A percentile compares a stretch with the other conserved stretches of the same genome.
These are phyloP conservation scores for Epithele typhae DNA, from an alignment of 768 basidiomycete genomes.

Conservation along the genomic window DNA sequence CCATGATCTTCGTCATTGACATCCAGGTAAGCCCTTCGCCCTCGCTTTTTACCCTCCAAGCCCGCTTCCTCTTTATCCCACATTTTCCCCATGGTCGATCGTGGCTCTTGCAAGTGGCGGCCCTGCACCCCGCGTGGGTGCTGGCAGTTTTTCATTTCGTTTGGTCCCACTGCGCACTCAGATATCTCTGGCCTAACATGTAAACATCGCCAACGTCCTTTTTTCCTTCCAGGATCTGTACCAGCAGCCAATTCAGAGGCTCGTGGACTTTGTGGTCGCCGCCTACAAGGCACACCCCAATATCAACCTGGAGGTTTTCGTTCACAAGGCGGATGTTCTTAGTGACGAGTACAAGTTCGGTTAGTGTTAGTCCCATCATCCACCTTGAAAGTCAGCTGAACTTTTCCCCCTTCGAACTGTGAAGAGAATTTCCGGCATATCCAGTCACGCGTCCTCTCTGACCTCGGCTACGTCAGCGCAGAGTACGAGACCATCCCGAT, in stretches of 20 bases:
- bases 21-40: conserved; percentile 62
- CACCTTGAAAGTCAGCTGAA: not conserved
- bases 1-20: conserved; percentile 91
- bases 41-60: too few species aligned
- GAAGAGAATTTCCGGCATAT: conserved; percentile 90
- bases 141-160: too few species aligned
- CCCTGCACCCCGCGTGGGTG: too few species aligned
- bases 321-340: conserved; percentile 91
- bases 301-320: conserved; percentile 85
- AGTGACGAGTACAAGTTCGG: conserved; percentile 90
- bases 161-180: too few species aligned
- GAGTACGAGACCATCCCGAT: conserved; percentile 77
- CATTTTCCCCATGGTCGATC: not conserved
- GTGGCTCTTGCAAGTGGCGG: too few species aligned
- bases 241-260: conserved; percentile 75
- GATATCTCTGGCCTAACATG: too few species aligned
- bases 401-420: too few species aligned
- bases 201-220: not conserved
- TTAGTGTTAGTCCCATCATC: conserved; percentile 31
- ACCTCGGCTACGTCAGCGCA: conserved; percentile 68
- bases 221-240: conserved; percentile 60
- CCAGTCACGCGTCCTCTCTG: conserved; percentile 80
- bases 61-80: not conserved
- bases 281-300: conserved; percentile 72
- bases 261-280: conserved; percentile 77